A percentile compares a stretch with the other conserved stretches of the same genome.
phyloP scores from a whole-genome alignment of 495 filamentous ascomycete species.

The Talaromyces nanjingensis region DNA sequence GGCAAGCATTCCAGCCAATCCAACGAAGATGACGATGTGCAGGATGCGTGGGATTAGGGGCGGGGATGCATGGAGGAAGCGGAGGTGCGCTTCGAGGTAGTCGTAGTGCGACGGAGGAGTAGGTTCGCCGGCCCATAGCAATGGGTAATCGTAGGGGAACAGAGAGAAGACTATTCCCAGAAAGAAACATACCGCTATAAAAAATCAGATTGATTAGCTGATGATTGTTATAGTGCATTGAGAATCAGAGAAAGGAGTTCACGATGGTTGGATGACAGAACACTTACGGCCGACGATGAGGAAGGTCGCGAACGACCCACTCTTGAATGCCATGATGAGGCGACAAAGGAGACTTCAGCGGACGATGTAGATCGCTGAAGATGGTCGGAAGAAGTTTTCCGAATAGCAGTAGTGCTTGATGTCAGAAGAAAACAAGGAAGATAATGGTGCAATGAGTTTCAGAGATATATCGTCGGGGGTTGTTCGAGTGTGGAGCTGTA shows the following conservation, averaged over 20 bases:
- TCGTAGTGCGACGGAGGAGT: constrained; percentile 61
- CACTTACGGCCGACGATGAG: constrained; percentile 87
- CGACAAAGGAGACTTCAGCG: background rate
- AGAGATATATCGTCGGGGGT: background rate
- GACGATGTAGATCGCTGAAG: background rate
- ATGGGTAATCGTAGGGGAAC: constrained; percentile 96
- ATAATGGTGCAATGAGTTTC: background rate
- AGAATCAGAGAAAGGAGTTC: background rate
- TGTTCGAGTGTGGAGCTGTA: background rate
- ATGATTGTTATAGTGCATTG: background rate
- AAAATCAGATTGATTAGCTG: background rate
- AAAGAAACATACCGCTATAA: constrained; percentile 83
- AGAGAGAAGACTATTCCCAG: constrained; percentile 95
- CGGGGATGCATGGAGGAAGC: constrained; percentile 77
- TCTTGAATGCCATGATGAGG: constrained; percentile 29
- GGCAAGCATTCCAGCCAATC: constrained; percentile 80
- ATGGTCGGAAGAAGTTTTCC: background rate
- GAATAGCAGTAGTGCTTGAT: background rate
- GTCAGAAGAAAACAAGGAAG: background rate
- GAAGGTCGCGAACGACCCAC: constrained; percentile 77
- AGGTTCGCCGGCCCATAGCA: constrained; percentile 75
- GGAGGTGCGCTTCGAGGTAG: constrained; percentile 79
- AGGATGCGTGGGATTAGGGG: constrained; percentile 87
- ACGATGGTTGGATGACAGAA: background rate
- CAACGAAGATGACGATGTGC: constrained; percentile 83